These are phyloP conservation scores for Kalmanozyma brasiliensis DNA, from an alignment of 1,284 basidiomycete genomes.

Conservation along the genomic window DNA sequence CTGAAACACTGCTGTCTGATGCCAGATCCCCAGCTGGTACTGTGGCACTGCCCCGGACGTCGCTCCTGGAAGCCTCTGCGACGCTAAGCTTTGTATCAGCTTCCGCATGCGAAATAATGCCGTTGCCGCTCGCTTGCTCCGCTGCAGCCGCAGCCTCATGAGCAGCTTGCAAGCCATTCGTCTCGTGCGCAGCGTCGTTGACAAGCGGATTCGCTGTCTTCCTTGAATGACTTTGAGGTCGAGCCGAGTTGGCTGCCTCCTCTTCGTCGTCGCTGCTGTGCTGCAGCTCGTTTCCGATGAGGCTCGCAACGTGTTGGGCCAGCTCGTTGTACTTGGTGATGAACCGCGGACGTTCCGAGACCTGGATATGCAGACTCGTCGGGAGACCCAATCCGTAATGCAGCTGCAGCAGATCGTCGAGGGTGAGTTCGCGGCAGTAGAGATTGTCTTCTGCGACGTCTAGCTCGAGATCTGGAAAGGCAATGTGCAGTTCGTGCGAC, in stretches of 20 bases:
- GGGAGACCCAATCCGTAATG: slow-evolving; percentile 53
- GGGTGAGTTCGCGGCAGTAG: slow-evolving; percentile 60
- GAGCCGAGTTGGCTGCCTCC: slow-evolving; percentile 8
- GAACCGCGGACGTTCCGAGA: slow-evolving; percentile 57
- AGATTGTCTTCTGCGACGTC: slow-evolving; percentile 61
- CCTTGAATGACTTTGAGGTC: not conserved
- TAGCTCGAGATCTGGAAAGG: slow-evolving; percentile 58
- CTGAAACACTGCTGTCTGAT: not conserved
- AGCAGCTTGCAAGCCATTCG: not conserved
- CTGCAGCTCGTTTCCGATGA: slow-evolving; percentile 35
- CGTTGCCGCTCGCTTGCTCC: not conserved
- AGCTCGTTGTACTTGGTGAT: slow-evolving; percentile 64
- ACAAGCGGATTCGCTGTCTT: not conserved
- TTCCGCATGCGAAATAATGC: not conserved
- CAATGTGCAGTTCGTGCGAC: slow-evolving; percentile 52
- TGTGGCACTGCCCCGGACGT: not conserved
- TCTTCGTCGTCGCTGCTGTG: slow-evolving; percentile 35
- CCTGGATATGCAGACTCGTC: slow-evolving; percentile 55
- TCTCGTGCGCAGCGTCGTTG: not conserved
- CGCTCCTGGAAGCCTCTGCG: not conserved
- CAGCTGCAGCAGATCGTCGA: slow-evolving; percentile 60
- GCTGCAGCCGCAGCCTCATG: not conserved
- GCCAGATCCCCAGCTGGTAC: not conserved
- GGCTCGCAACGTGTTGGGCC: slow-evolving; percentile 50
- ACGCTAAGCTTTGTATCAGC: not conserved